Conservation (phyloP, 2,329 filamentous ascomycete genomes). For the Fusarium sublunatum region DNA sequence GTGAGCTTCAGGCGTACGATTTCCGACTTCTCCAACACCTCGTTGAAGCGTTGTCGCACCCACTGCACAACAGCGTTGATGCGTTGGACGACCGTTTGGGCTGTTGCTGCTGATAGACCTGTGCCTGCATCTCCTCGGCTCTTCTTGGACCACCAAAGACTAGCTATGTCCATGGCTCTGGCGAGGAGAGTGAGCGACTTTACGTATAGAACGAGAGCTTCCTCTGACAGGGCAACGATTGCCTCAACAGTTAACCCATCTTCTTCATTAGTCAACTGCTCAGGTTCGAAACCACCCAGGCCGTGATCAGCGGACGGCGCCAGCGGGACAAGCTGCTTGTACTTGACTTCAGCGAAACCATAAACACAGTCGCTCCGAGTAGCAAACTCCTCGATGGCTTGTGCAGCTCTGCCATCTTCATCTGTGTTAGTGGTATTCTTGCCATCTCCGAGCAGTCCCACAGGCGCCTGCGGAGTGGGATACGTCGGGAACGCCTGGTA, state of each 20-base stretch:
- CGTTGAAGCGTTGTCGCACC: slow-evolving; percentile 94
- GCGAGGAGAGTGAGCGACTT: slow-evolving; percentile 91
- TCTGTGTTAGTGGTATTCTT: slow-evolving; percentile 69
- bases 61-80: slow-evolving; percentile 97
- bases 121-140: slow-evolving; percentile 70
- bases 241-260: slow-evolving; percentile 88
- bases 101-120: slow-evolving; percentile 53
- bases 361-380: slow-evolving; percentile 96
- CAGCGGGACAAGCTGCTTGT: slow-evolving; percentile 92
- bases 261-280: slow-evolving; percentile 67
- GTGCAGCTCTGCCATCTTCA: slow-evolving; percentile 82
- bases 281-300: slow-evolving; percentile 70
- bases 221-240: slow-evolving; percentile 87
- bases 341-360: slow-evolving; percentile 98
- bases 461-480: slow-evolving; percentile 71
- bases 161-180: slow-evolving; percentile 95
- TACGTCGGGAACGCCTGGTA: slow-evolving; percentile 89
- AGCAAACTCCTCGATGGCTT: slow-evolving; percentile 89
- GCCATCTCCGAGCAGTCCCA: slow-evolving; percentile 74
- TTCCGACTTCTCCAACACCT: slow-evolving; percentile 95
- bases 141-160: slow-evolving; percentile 88
- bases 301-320: slow-evolving; percentile 81
- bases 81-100: slow-evolving; percentile 69
- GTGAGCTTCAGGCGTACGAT: slow-evolving; percentile 89
- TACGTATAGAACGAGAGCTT: slow-evolving; percentile 94